Evolutionary conservation across 805 yeast genomes (phyloP).

Genomic region (Ogataea sp.): DNA sequence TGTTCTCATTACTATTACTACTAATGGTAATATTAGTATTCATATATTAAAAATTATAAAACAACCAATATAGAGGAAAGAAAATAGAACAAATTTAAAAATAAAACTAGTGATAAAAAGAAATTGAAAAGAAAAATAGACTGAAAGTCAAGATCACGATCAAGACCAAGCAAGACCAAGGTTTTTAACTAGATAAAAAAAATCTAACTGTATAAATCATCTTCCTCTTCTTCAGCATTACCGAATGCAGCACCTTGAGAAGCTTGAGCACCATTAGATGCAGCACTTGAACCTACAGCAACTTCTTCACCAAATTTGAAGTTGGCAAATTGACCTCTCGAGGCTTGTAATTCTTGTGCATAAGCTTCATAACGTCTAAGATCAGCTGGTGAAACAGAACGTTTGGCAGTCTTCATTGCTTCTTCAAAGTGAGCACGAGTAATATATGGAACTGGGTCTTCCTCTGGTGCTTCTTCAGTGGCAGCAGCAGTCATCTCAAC

Average conservation of each 20-base stretch:
- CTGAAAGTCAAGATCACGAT: no score
- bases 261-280: slow-evolving; percentile 19
- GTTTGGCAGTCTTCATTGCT: slow-evolving; percentile 99
- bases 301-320: slow-evolving; percentile 54
- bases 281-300: slow-evolving; percentile 8
- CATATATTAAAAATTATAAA: no score
- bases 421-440: slow-evolving; percentile 94
- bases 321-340: slow-evolving; percentile 90
- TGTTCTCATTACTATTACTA: no score
- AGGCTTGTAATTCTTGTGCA: slow-evolving; percentile 91
- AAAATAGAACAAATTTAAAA: no score
- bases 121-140: no score
- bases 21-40: no score
- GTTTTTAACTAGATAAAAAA: neutral
- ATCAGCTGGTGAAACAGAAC: slow-evolving; percentile 95
- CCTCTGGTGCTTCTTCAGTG: slow-evolving; percentile 58
- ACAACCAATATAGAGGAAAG: no score
- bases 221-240: slow-evolving; percentile 40
- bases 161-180: neutral
- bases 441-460: slow-evolving; percentile 93
- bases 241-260: slow-evolving; percentile 38
- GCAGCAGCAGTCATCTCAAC: slow-evolving; percentile 23
- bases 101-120: no score
- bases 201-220: slow-evolving; percentile 30
- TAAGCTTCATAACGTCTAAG: slow-evolving; percentile 98